A percentile compares a stretch with the other conserved stretches of the same genome.
Conservation (phyloP, 1,284 basidiomycete species). For the Tylopilus orsonianus region DNA sequence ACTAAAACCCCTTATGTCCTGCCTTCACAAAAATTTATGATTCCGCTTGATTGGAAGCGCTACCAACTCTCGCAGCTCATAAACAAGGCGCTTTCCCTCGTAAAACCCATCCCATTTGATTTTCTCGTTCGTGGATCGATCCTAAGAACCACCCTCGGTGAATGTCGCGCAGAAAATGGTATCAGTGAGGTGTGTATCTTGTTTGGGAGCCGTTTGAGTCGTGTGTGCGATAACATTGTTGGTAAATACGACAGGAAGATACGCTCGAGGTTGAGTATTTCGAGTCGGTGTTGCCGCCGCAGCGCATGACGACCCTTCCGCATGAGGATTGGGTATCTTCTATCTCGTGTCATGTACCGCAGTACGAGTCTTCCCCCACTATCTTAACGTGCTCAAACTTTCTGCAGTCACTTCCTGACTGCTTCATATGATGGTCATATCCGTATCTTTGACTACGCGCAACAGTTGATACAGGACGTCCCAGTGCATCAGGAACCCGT, state of each 20-base stretch:
- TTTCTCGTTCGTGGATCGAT: conserved; percentile 87
- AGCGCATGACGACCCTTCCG: conserved; percentile 76
- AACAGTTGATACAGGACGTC: conserved; percentile 52
- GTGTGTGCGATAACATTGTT: conserved; percentile 15
- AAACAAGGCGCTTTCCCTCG: conserved; percentile 86
- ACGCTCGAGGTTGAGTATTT: conserved; percentile 95
- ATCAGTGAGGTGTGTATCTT: conserved; percentile 23
- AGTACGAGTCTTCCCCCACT: conserved; percentile 48
- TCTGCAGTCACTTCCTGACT: conserved; percentile 66
- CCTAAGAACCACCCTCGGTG: conserved; percentile 69
- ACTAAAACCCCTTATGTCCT: conserved; percentile 82
- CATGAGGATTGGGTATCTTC: conserved; percentile 96
- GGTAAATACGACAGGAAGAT: conserved; percentile 59
- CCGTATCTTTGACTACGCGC: conserved; percentile 72
- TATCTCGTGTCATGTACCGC: conserved; percentile 66
- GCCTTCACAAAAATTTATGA: conserved; percentile 91
- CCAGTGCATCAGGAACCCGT: conserved; percentile 65
- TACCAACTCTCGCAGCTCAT: conserved; percentile 98
- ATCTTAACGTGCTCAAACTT: background rate
- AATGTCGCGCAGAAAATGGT: conserved; percentile 47
- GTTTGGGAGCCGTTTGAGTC: background rate
- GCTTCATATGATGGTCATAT: conserved; percentile 81
- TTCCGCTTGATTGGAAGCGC: conserved; percentile 87
- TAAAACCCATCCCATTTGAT: conserved; percentile 87
- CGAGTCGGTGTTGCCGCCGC: conserved; percentile 87